Conservation (phyloP, 805 yeast species). For the Barnettozyma botsteinii region DNA sequence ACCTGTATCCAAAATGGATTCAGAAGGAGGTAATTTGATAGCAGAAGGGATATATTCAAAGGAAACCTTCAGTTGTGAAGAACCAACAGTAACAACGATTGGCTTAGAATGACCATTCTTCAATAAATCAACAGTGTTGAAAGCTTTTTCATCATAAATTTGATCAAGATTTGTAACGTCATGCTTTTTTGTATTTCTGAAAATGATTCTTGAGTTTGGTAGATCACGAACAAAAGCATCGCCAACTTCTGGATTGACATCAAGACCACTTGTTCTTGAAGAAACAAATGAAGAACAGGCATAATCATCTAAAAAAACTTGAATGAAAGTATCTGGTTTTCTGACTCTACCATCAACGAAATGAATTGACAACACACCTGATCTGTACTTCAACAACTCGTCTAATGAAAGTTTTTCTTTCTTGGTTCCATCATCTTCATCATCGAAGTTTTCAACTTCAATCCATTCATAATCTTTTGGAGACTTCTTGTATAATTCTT, state of each 20-base stretch:
- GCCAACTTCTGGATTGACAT: slow-evolving; percentile 43
- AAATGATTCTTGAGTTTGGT: slow-evolving; percentile 47
- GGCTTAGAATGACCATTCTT: slow-evolving; percentile 43
- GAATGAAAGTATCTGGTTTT: slow-evolving; percentile 46
- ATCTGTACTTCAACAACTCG: slow-evolving; percentile 46
- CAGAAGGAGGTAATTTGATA: slow-evolving; percentile 47
- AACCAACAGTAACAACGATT: slow-evolving; percentile 37
- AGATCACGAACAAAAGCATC: slow-evolving; percentile 67
- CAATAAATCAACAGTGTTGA: slow-evolving; percentile 50
- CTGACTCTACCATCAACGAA: slow-evolving; percentile 44
- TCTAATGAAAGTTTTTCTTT: slow-evolving; percentile 46
- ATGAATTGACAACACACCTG: slow-evolving; percentile 59
- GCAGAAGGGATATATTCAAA: slow-evolving; percentile 59
- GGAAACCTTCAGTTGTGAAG: slow-evolving; percentile 39
- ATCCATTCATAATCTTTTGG: slow-evolving; percentile 67
- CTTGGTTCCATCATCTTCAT: slow-evolving; percentile 27
- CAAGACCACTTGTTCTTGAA: slow-evolving; percentile 41
- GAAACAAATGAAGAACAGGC: slow-evolving; percentile 53
- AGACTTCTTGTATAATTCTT: slow-evolving; percentile 43
- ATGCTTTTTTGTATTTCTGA: slow-evolving; percentile 52
- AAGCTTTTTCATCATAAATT: slow-evolving; percentile 43
- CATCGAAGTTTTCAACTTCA: slow-evolving; percentile 38
- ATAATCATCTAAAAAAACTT: slow-evolving; percentile 59
- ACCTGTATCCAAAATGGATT: slow-evolving; percentile 67
- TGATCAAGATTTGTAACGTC: slow-evolving; percentile 43